Conservation (phyloP, 768 basidiomycete genomes). For the Boletus rubroflammeus region DNA sequence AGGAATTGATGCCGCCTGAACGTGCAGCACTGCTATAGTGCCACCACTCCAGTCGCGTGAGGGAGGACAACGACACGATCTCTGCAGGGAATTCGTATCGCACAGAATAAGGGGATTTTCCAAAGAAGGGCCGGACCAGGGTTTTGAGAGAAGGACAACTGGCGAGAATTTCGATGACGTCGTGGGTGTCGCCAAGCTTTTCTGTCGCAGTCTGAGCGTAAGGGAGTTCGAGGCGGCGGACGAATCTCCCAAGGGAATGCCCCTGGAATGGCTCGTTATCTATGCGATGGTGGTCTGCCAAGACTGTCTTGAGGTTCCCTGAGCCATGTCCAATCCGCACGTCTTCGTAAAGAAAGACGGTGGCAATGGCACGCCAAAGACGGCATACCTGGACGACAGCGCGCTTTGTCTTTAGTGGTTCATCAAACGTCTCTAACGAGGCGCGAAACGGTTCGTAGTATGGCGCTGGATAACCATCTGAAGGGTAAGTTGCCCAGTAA, state of each 20-base stretch:
- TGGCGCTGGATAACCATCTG: slow-evolving; percentile 26
- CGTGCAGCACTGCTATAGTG: slow-evolving; percentile 52
- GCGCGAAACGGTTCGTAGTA: slow-evolving; percentile 49
- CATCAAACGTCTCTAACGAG: slow-evolving; percentile 29
- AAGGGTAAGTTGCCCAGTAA: slow-evolving; percentile 37
- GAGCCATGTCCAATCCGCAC: slow-evolving; percentile 39
- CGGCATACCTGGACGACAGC: slow-evolving; percentile 54
- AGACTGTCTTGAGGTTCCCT: slow-evolving; percentile 30
- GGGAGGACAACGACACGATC: slow-evolving; percentile 42
- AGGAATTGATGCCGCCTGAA: slow-evolving; percentile 63
- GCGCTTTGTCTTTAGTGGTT: slow-evolving; percentile 33
- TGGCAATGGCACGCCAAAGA: slow-evolving; percentile 48
- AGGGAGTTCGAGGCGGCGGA: slow-evolving; percentile 57
- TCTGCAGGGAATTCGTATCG: slow-evolving; percentile 54
- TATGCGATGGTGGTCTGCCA: slow-evolving; percentile 16
- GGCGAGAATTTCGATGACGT: slow-evolving; percentile 46
- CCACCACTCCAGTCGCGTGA: slow-evolving; percentile 71
- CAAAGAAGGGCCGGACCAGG: slow-evolving; percentile 46
- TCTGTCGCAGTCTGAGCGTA: slow-evolving; percentile 49
- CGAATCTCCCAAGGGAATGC: slow-evolving; percentile 34
- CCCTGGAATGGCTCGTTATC: slow-evolving; percentile 17
- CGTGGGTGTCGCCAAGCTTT: slow-evolving; percentile 24
- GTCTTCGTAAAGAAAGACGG: slow-evolving; percentile 51
- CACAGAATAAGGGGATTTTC: slow-evolving; percentile 24
- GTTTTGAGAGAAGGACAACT: slow-evolving; percentile 50